Base-by-base conservation (phyloP, 2,329 filamentous ascomycete genomes). In the Botrytis galanthina region DNA sequence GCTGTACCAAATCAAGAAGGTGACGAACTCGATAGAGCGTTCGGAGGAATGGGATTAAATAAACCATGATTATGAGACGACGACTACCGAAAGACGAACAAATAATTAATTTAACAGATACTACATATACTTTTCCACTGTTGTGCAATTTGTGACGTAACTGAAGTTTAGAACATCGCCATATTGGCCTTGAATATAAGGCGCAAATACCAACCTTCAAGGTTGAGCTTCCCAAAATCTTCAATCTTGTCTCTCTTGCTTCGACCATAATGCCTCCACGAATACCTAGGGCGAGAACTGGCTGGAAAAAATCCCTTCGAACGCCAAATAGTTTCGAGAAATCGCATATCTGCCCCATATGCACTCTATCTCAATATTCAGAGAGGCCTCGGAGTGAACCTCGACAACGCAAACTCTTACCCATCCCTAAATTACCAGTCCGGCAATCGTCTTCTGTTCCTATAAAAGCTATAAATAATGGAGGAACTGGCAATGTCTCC, bases 1-100 rank as follows among this genome's bases (percentile, higher is more conserved):
- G 84, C 84, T 74, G 78, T 81, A 35, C 84, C 83, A 3, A 83
- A 80, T 59, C 81, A 84, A 72, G 85, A 86, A 74, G 86, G 85
- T 1, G 85, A 86, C 76, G 86, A 87, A 78, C 78, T 88, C 46
- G 86, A 88, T 78, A 80, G 85, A 76, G 86, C 85, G 22, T 88
- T 88, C 81, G 86, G 86, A 12, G 83, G 83, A 2, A 78, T 87
- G 44, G 81, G 78, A 46, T 73, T 87, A 74, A 84, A 78, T 71
- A 78, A 75, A n/a, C 74, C 73, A 64, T 75, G 54, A 73, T 54
- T 26, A 22, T 29, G 35, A 71, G 20, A 73, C 22, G 18, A 62
- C 3, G 18, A 62, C 1, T n/a, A 29, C 51, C 20, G 32, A 18
- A 35, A 22, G 20, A 51, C 26, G 9, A 12, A 44, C 10, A 32